Evolutionary conservation across 75 land plant genomes (phyloP).

Genomic region (Picea sitchensis): DNA sequence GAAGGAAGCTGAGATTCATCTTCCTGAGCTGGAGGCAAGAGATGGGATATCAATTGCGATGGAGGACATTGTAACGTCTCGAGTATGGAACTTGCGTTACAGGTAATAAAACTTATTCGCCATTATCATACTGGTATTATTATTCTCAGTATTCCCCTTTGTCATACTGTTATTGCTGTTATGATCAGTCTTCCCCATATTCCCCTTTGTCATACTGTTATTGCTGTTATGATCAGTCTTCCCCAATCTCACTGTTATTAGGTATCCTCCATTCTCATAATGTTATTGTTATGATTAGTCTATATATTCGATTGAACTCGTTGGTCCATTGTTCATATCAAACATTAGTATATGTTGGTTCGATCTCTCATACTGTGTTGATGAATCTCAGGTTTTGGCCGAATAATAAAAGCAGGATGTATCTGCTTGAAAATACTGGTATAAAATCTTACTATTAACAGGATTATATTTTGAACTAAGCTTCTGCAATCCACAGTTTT

Average conservation of each 20-base stretch:
- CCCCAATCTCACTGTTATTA: too few species aligned
- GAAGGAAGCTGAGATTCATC: conserved; percentile 90
- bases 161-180: too few species aligned
- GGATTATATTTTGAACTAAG: too few species aligned
- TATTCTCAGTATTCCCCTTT: too few species aligned
- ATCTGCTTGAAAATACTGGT: conserved; percentile 96
- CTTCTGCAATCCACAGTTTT: too few species aligned
- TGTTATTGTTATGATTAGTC: too few species aligned
- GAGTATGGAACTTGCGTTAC: conserved; percentile 84
- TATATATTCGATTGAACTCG: too few species aligned
- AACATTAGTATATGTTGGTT: neutral
- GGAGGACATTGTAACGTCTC: conserved; percentile 85
- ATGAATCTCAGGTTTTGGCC: conserved; percentile 81
- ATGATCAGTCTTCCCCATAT: too few species aligned
- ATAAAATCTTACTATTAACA: neutral
- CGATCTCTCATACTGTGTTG: neutral
- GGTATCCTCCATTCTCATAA: too few species aligned
- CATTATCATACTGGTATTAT: neutral
- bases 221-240: too few species aligned
- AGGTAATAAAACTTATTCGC: conserved; percentile 36
- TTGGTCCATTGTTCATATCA: too few species aligned
- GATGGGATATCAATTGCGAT: conserved; percentile 79
- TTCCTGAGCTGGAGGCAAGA: conserved; percentile 76
- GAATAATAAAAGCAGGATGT: conserved; percentile 99
- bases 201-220: too few species aligned